Evolutionary conservation across 2,329 filamentous ascomycete species (phyloP).

Genomic region (Daldinia sp.): DNA sequence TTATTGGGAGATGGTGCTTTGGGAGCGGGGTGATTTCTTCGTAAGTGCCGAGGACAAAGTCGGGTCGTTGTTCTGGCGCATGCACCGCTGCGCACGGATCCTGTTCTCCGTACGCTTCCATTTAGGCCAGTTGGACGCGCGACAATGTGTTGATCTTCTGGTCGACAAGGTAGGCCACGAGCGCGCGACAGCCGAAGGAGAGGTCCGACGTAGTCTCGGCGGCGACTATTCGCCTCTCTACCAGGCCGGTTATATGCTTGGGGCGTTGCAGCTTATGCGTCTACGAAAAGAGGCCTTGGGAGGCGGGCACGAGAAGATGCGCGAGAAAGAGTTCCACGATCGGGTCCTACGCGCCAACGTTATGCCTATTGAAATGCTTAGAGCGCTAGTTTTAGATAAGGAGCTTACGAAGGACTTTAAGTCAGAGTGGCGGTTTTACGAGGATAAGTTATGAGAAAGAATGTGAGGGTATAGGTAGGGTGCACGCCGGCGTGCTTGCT

Average conservation of each 20-base stretch:
- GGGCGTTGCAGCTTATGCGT: conserved; percentile 63
- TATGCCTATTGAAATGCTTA: conserved; percentile 63
- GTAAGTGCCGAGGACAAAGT: conserved; percentile 60
- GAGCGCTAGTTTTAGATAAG: conserved; percentile 56
- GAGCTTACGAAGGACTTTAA: conserved; percentile 55
- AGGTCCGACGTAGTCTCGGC: conserved; percentile 64
- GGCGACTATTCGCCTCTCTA: conserved; percentile 66
- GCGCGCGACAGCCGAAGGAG: conserved; percentile 65
- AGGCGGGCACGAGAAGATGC: conserved; percentile 43
- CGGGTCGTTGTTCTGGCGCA: conserved; percentile 68
- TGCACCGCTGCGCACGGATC: conserved; percentile 68
- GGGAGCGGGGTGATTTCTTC: conserved; percentile 61
- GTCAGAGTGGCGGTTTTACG: conserved; percentile 61
- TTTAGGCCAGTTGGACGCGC: conserved; percentile 60
- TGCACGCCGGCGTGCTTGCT: neutral
- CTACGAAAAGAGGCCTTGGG: conserved; percentile 59
- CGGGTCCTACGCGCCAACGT: conserved; percentile 58
- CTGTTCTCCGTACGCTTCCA: conserved; percentile 67
- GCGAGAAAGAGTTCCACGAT: conserved; percentile 66
- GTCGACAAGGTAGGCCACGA: conserved; percentile 67
- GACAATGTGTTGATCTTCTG: conserved; percentile 64
- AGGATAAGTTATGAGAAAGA: conserved; percentile 23
- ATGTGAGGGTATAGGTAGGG: neutral
- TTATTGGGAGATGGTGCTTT: conserved; percentile 69
- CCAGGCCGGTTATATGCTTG: conserved; percentile 67